These are phyloP conservation scores for Penicillium parvum DNA, from an alignment of 495 filamentous ascomycete genomes.

Conservation along the genomic window DNA sequence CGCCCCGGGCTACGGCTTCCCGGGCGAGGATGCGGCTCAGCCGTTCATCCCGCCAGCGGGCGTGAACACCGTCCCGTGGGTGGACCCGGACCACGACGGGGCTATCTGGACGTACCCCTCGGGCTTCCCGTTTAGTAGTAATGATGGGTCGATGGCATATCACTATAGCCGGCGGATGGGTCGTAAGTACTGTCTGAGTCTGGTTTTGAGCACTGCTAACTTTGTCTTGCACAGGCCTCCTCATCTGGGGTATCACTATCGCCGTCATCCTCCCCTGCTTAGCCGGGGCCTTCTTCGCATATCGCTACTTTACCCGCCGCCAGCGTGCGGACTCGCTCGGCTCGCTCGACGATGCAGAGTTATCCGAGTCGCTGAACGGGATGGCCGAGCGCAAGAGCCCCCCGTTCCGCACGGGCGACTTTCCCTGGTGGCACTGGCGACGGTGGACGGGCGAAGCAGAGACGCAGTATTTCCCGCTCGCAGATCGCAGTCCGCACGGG, in stretches of 20 bases:
- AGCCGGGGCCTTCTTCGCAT: conserved; percentile 8
- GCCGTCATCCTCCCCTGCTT: conserved; percentile 7
- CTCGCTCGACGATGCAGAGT: conserved; percentile 16
- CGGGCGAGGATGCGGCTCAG: conserved; percentile 28
- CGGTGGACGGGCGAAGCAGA: conserved; percentile 25
- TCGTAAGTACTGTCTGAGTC: conserved; percentile 6
- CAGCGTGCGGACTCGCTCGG: conserved; percentile 9
- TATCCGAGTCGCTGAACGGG: conserved; percentile 21
- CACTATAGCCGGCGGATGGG: conserved; percentile 4
- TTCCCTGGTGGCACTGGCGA: conserved; percentile 38
- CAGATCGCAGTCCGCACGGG: conserved; percentile 17
- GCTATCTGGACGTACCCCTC: conserved; percentile 22
- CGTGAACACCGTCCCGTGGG: conserved; percentile 41
- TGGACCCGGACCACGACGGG: conserved; percentile 29
- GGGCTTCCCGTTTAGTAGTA: conserved; percentile 7
- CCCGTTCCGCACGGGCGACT: background rate
- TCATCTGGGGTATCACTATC: conserved; percentile 11
- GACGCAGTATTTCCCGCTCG: conserved; percentile 30
- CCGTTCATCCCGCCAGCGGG: conserved; percentile 32
- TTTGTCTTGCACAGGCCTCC: conserved; percentile 4
- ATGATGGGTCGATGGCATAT: background rate
- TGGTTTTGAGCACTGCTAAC: background rate
- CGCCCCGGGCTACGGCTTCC: conserved; percentile 31
- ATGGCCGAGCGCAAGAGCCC: conserved; percentile 17
- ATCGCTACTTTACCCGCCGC: conserved; percentile 9